Evolutionary conservation across 1,284 basidiomycete species (phyloP), one percentile per base, ranked within the genome.

Genomic region (Lentinus polychrous): DNA sequence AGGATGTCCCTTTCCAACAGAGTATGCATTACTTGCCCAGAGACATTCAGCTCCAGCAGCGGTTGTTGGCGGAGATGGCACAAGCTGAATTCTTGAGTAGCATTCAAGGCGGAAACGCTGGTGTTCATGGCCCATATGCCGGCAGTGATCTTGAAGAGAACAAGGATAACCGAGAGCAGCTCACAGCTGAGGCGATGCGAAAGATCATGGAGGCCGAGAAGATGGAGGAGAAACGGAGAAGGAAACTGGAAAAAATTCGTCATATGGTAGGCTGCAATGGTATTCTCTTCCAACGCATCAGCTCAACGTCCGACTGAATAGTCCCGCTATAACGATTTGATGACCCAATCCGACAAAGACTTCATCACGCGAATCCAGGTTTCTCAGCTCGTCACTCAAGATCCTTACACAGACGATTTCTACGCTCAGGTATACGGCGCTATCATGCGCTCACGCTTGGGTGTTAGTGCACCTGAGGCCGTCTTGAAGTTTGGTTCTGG

Each of bases 301-400:
- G 17, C 8, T 1, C 37, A 20, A 33, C 22, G 31, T 31, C 55
- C 14, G 49, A 35, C 31, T 49, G 34, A 51, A n/a, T 46, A 96
- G 94, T 81, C 93, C 48, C 86, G 89, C 57, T 94, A 96, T 69
- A 99, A 99, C 65, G 94, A 98, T 64, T 76, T 98, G 48, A 99
- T 99, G 96, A 93, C 90, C 0, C 91, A 94, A 66, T 95, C 92
- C 12, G 96, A 99, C 76, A 99, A 99, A 72, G 96, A 99, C 64
- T 99, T 99, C 65, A 99, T 99, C 68, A 99, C 96, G 18, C 86
- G 96, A 35, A 99, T 99, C 52, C 96, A 99, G 69, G 91, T 99
- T 41, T 97, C 94, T 1, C 95, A 99, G 63, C 84, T 99, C 27
- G 93, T 97, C 43, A 91, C 92, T 1, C 84, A 90, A 58, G 96